These are phyloP conservation scores for Trichoderma lentiforme DNA, from an alignment of 2,329 filamentous ascomycete genomes.

Conservation along the genomic window DNA sequence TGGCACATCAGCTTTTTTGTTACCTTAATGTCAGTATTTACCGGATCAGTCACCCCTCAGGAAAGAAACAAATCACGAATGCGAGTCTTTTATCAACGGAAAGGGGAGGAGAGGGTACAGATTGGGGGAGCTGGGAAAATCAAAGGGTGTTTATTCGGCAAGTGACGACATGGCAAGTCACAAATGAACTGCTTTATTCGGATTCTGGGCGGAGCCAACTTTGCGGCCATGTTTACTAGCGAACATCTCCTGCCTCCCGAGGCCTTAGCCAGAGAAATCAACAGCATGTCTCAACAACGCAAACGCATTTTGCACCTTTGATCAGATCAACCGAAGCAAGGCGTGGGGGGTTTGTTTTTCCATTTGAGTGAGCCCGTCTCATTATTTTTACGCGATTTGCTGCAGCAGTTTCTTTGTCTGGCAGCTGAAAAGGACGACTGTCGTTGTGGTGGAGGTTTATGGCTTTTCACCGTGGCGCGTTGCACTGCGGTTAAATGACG, in stretches of 20 bases:
- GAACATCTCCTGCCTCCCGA: slow-evolving; percentile 27
- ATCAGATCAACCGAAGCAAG: not conserved
- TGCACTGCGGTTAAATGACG: not conserved
- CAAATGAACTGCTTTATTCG: slow-evolving; percentile 27
- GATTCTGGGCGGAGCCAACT: slow-evolving; percentile 18
- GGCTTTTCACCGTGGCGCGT: not conserved
- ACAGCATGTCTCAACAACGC: slow-evolving; percentile 19
- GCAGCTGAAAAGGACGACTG: not conserved
- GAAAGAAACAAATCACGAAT: slow-evolving; percentile 1
- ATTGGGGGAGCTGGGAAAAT: slow-evolving; percentile 17
- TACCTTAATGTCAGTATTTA: slow-evolving; percentile 16
- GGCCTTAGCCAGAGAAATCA: slow-evolving; percentile 28
- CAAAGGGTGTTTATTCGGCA: slow-evolving; percentile 29
- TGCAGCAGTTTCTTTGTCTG: not conserved
- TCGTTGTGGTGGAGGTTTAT: not conserved
- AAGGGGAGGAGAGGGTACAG: not conserved
- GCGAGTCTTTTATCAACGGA: slow-evolving; percentile 1
- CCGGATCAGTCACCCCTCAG: slow-evolving; percentile 15
- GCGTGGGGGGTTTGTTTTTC: not conserved
- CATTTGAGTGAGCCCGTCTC: not conserved
- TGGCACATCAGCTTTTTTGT: slow-evolving; percentile 15
- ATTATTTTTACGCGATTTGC: not conserved
- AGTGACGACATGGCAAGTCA: slow-evolving; percentile 34
- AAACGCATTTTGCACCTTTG: not conserved
- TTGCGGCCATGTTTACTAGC: slow-evolving; percentile 30